Percentiles rank a stretch among this genome's conserved stretches.
These are phyloP conservation scores for Penicillium paxilli DNA, from an alignment of 495 filamentous ascomycete species.

Conservation along the genomic window DNA sequence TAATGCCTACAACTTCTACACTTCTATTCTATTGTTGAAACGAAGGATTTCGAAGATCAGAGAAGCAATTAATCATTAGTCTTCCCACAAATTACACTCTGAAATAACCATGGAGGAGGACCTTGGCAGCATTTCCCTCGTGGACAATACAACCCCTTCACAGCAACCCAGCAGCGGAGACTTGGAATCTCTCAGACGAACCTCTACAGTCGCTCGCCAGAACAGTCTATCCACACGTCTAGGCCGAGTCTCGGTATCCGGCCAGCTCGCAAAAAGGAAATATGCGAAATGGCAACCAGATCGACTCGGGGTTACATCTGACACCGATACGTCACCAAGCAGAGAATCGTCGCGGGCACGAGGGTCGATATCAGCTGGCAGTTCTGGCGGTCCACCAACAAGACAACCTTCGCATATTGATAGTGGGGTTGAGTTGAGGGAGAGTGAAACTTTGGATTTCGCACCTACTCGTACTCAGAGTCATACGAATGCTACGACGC, in stretches of 20 bases:
- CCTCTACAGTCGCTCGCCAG: slow-evolving; percentile 22
- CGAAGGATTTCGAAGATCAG: not conserved
- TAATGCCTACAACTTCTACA: slow-evolving; percentile 3
- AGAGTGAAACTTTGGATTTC: slow-evolving; percentile 17
- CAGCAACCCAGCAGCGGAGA: slow-evolving; percentile 22
- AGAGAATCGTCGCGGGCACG: slow-evolving; percentile 24
- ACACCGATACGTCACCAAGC: slow-evolving; percentile 17
- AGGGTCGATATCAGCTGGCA: slow-evolving; percentile 21
- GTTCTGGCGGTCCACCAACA: slow-evolving; percentile 14
- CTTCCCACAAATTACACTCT: not conserved
- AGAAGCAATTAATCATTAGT: not conserved
- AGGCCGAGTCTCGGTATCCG: slow-evolving; percentile 42
- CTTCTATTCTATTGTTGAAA: not conserved
- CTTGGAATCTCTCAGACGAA: slow-evolving; percentile 9
- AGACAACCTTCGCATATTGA: slow-evolving; percentile 13
- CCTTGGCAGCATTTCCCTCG: slow-evolving; percentile 28
- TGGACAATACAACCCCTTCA: slow-evolving; percentile 43
- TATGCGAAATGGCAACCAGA: slow-evolving; percentile 64
- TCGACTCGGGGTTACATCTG: slow-evolving; percentile 34
- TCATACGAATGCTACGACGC: slow-evolving; percentile 21
- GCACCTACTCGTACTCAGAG: slow-evolving; percentile 15
- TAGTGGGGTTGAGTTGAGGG: slow-evolving; percentile 5
- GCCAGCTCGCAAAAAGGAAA: slow-evolving; percentile 54
- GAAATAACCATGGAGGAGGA: slow-evolving; percentile 29
- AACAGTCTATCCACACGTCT: slow-evolving; percentile 28